Base-by-base conservation (phyloP, 1,139 yeast species). In the Lodderomyces elongisporus region DNA sequence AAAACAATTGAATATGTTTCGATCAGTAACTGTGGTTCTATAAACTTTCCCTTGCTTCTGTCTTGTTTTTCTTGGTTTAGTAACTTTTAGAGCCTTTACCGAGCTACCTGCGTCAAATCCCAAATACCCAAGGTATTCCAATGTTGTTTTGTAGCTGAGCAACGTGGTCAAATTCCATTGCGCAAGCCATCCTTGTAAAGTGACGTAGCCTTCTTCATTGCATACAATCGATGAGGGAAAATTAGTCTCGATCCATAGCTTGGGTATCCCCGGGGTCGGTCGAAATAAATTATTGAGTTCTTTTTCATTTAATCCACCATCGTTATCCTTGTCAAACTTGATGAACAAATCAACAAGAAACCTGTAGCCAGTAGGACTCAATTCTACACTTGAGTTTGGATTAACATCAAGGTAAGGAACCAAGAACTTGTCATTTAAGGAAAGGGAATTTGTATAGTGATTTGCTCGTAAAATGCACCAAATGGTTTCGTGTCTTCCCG, bases 111-210 rank as follows among this genome's bases (percentile, higher is more conserved):
- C 74, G 32, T 85, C 95, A 50, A 83, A 89, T 0, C 98, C 98
- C 35, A 91, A 67, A 57, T 85, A 85, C 0, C 94, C 95, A 39
- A 91, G 60, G 50, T 89, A 91, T 35, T 88, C 94, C 37, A 91
- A 69, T 0, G 97, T 88, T 1, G 88, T 81, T 48, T 73, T 77
- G 52, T 84, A 79, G 48, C 88, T 95, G 25, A 91, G 62, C 48
- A 79, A 87, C 0, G 97, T 89, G 0, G 96, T 87, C 80, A 91
- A 81, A 46, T 91, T 82, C 98, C 98, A 91, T 49, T 91, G 97
- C 0, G 98, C 97, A 28, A 91, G 60, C 98, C 98, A 91, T 2
- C 98, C 98, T 60, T 91, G 97, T 21, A 91, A 59, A 0, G 97
- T 85, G 3, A 91, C 91, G 51, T 79, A 75, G 0, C 96, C 96